phyloP scores from a whole-genome alignment of 2,329 filamentous ascomycete genomes.

The Akanthomyces lecanii region DNA sequence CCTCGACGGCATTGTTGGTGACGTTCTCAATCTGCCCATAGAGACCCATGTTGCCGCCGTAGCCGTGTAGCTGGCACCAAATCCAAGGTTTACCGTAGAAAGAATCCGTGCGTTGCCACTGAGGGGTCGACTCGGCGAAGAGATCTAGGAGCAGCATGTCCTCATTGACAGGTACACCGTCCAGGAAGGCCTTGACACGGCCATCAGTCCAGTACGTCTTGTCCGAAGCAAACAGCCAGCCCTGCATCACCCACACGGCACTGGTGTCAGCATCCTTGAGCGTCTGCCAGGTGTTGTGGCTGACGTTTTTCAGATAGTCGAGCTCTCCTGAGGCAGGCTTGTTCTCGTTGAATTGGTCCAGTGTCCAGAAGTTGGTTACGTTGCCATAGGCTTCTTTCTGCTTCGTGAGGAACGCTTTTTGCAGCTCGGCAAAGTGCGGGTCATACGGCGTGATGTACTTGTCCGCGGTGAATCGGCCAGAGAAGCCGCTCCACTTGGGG shows the following conservation, averaged over 20 bases:
- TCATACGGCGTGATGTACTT: conserved; percentile 46
- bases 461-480: conserved; percentile 38
- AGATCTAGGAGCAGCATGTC: conserved; percentile 48
- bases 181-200: conserved; percentile 42
- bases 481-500: conserved; percentile 41
- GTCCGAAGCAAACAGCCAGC: conserved; percentile 43
- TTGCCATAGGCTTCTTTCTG: conserved; percentile 45
- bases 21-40: conserved; percentile 46
- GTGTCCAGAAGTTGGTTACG: conserved; percentile 44
- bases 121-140: conserved; percentile 43
- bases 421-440: conserved; percentile 37
- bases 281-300: conserved; percentile 35
- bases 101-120: conserved; percentile 44
- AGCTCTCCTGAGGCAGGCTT: conserved; percentile 42
- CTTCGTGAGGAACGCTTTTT: conserved; percentile 42
- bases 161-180: conserved; percentile 35
- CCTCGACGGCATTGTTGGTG: conserved; percentile 40
- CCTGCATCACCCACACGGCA: conserved; percentile 47
- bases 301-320: conserved; percentile 40
- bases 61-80: conserved; percentile 47
- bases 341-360: conserved; percentile 53
- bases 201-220: conserved; percentile 38
- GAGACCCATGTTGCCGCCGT: conserved; percentile 42
- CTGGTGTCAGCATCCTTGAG: conserved; percentile 41
- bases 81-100: conserved; percentile 49